These are phyloP conservation scores for Wickerhamomyces sydowiorum DNA, from an alignment of 805 yeast species.

Conservation along the genomic window DNA sequence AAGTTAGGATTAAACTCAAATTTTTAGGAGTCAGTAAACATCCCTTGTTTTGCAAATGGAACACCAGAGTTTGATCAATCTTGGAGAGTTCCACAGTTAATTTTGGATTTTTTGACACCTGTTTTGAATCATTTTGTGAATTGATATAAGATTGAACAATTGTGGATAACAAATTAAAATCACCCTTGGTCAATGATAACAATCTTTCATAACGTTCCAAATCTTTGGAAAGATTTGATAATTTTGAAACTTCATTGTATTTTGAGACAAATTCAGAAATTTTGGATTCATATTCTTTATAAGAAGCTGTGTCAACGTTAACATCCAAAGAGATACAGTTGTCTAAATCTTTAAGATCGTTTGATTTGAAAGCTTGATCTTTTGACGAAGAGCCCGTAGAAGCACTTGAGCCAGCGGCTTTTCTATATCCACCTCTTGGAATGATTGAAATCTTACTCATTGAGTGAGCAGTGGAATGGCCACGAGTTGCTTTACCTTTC, in stretches of 20 bases:
- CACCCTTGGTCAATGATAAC: neutral
- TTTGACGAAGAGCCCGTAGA: too few relatives aligned
- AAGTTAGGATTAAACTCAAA: neutral
- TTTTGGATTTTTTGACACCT: neutral
- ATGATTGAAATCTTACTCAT: neutral
- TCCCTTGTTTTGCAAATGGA: slow-evolving; percentile 1
- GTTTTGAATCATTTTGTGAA: neutral
- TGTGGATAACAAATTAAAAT: neutral
- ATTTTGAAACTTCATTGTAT: neutral
- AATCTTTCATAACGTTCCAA: neutral
- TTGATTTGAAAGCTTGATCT: too few relatives aligned
- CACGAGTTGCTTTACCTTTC: neutral
- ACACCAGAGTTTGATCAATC: neutral
- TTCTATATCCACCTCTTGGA: neutral
- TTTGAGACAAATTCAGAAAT: neutral
- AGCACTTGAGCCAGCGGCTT: neutral
- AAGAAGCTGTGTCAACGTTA: neutral
- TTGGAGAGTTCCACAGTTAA: neutral
- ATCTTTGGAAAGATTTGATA: neutral
- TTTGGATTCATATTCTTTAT: neutral
- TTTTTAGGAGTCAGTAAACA: slow-evolving; percentile 1
- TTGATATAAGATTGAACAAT: slow-evolving; percentile 1
- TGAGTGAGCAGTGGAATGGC: neutral
- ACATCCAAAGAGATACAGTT: neutral
- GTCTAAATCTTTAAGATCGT: too few relatives aligned